These are phyloP conservation scores for Gossypium armourianum DNA, from an alignment of 441 rosid species.

Conservation along the genomic window DNA sequence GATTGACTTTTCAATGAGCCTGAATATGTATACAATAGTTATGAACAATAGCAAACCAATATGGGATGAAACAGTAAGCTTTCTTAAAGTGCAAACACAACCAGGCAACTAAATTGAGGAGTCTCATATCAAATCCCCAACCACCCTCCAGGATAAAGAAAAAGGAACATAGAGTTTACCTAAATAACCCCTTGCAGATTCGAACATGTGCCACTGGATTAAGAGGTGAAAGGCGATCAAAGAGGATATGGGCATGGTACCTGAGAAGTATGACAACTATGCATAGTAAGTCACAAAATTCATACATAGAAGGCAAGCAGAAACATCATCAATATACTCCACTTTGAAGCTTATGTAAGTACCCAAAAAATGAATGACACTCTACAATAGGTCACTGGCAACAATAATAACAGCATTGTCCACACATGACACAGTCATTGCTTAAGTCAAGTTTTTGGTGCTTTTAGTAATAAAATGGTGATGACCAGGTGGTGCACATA, in stretches of 20 bases:
- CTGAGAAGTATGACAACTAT: slow-evolving; percentile 31
- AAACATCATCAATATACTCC: not conserved
- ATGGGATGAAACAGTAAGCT: not conserved
- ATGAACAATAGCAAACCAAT: not conserved
- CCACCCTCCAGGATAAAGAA: not conserved
- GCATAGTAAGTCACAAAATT: not conserved
- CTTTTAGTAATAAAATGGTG: not conserved
- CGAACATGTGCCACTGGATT: slow-evolving; percentile 85
- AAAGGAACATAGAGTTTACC: slow-evolving; percentile 34
- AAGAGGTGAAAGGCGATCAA: slow-evolving; percentile 72
- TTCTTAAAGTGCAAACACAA: not conserved
- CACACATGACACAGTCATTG: not conserved
- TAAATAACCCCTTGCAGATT: slow-evolving; percentile 67
- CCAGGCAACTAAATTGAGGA: not conserved
- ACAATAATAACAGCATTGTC: not conserved
- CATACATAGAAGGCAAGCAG: not conserved
- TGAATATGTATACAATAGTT: slow-evolving; percentile 25
- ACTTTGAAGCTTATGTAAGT: not conserved
- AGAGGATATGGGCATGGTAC: slow-evolving; percentile 75
- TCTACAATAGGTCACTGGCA: not conserved
- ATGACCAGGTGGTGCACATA: not conserved
- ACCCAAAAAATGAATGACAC: not conserved
- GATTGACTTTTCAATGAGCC: slow-evolving; percentile 75
- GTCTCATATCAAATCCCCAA: not conserved
- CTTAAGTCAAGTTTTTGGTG: not conserved